Evolutionary conservation across 805 yeast species (phyloP), one percentile per base, ranked within the genome.

Genomic region (Torulaspora quercuum): DNA sequence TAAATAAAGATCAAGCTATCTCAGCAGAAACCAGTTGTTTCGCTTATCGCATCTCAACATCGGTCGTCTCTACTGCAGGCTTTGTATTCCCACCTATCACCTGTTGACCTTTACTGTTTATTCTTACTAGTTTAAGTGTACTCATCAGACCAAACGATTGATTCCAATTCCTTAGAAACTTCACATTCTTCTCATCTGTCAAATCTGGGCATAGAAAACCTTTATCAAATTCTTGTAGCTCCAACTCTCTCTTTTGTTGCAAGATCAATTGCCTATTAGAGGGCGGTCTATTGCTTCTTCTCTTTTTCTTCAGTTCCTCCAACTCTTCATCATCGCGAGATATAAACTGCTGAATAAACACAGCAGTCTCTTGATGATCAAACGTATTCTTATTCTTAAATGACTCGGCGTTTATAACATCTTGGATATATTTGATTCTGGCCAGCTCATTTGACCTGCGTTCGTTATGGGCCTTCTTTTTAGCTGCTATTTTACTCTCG

Each of bases 231-330:
- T 82, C 76, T 25, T 74, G 73, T 24, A 53, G 34, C 39, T 89
- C 97, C 31, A 70, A 64, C 35, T 80, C 77, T 29, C 69, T 69
- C 52, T 75, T 75, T 46, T 72, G 74, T 49, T 83, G 82, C 39
- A 88, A 59, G 14, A 75, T 52, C 46, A 77, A 79, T 52, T 86
- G 95, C 54, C 78, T 77, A 42, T 73, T 75, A 5, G 83, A 63
- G 11, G 84, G 72, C 7, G 98, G 95, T 64, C 97, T 74, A 11
- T 95, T 94, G n/a, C 88, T 78, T 56, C 95, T 75, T 67, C 95
- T 76, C 37, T 71, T 75, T 4, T 57, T 61, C 43, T 72, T 74
- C 38, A 85, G 65, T 34, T 67, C 67, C n/a, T 73, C 73, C 34
- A 90, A 57, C 56, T 89, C 97, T 10, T 76, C 87, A 51, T 82